These are phyloP conservation scores for Aschersonia sp. DNA, from an alignment of 2,329 filamentous ascomycete genomes.

Conservation along the genomic window DNA sequence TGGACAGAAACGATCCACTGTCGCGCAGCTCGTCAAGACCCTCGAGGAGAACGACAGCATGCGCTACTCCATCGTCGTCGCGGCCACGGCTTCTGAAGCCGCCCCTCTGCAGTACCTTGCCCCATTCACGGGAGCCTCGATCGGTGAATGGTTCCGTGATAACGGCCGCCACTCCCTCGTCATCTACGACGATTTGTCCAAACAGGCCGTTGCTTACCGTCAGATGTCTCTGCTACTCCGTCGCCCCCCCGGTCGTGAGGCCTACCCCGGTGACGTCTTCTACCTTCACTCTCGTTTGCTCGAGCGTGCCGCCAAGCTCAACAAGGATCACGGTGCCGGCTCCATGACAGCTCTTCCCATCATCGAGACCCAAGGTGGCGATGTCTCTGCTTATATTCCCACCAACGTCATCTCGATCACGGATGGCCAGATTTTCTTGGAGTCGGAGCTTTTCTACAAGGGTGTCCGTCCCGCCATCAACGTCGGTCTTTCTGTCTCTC, in stretches of 20 bases:
- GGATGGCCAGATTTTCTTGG: constrained; percentile 99
- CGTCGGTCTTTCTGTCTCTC: constrained; percentile 99
- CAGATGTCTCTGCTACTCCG: constrained; percentile 98
- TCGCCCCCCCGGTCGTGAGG: constrained; percentile 97
- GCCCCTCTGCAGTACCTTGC: constrained; percentile 89
- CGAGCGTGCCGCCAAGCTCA: constrained; percentile 99
- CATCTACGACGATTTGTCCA: constrained; percentile 89
- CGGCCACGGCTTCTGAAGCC: constrained; percentile 93
- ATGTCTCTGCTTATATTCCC: constrained; percentile 98
- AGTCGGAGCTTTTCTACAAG: constrained; percentile 99
- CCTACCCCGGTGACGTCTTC: constrained; percentile 98
- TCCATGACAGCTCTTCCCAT: constrained; percentile 93
- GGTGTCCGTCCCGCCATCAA: constrained; percentile 99
- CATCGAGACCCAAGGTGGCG: constrained; percentile 99
- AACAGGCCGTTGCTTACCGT: constrained; percentile 96
- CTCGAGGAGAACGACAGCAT: constrained; percentile 99
- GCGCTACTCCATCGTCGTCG: constrained; percentile 92
- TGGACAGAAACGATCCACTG: constrained; percentile 98
- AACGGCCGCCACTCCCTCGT: constrained; percentile 79
- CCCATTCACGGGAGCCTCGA: constrained; percentile 58
- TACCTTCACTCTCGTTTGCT: constrained; percentile 98
- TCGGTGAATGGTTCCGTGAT: constrained; percentile 66
- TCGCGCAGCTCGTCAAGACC: constrained; percentile 98
- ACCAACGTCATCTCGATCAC: constrained; percentile 99
- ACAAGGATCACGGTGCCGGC: constrained; percentile 83